Evolutionary conservation across 306 rosid species (phyloP), one percentile per base, ranked within the genome.

Genomic region (Carpinus viminea): DNA sequence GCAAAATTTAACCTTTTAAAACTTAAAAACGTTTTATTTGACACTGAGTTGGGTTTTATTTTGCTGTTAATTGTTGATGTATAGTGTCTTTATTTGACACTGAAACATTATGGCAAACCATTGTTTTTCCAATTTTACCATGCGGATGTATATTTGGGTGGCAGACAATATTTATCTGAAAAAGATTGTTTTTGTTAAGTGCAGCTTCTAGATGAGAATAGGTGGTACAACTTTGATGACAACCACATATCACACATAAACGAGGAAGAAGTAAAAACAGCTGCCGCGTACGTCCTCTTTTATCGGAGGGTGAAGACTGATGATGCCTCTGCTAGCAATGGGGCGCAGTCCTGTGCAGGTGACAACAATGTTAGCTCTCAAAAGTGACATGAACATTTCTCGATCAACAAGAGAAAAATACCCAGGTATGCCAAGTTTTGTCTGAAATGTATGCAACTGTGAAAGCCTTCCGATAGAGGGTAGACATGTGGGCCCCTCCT

Each of bases 191-290:
- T 75, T 76, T 76, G 31, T 26, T 59, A 73, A 68, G 74, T 87
- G 83, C 92, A 95, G 99, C 86, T 95, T 84, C 79, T 90, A 65
- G 99, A 95, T 1, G 99, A 95, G 83, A 92, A 91, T 79, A 87
- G 86, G 81, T 95, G 99, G 99, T 93, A 92, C 85, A 91, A 82
- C 82, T 95, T 95, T 80, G 99, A 95, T 78, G 99, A 95, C 65
- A 93, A 91, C 81, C 97, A 93, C 75, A 90, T 95, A 85, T 92
- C 98, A 41, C 84, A 84, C 47, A 93, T 95, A 83, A 90, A 90
- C 50, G 99, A 93, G 82, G 99, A 95, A 24, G 99, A 95, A 62
- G 98, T 95, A 72, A 91, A 87, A 83, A 92, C 96, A 12, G 89
- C 96, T 2, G 97, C 97, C 1, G 99, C 99, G 38, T 95, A 95